Evolutionary conservation across 257 asterid species (phyloP), one percentile per base, ranked within the genome.

Genomic region (Forsythia viridissima): DNA sequence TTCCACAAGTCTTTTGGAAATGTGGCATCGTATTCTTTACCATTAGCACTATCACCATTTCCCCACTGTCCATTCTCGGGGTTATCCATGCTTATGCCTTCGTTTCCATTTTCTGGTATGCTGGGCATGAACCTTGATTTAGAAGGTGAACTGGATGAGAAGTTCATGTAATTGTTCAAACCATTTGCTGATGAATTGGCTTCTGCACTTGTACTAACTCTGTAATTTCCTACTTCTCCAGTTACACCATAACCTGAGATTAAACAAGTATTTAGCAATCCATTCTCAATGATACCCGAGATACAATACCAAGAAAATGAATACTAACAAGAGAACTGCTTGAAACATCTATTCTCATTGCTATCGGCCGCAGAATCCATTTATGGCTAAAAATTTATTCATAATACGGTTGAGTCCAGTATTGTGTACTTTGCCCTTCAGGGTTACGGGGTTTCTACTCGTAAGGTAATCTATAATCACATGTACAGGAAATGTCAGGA

Each of bases 1-100:
- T 78, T 87, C 96, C 97, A 91, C 21, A 90, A 76, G 34, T 85
- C 90, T 30, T 73, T 80, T 24, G 79, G 78, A 83, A 77, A 84
- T 67, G 75, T 37, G 3, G 87, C 44, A 82, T 73, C 81, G 41
- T 77, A 82, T 52, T 79, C 84, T 40, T 80, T 71, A 76, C 80
- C 70, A 68, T 63, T 82, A 40, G 76, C 51, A 44, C 73, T 73
- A 7, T 70, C 67, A 16, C 63, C 76, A 37, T 20, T 79, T 43
- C 74, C 69, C 34, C 74, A 72, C 15, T 42, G 81, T 21, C 63
- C 52, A 7, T 80, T 79, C n/a, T 66, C 75, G 15, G 55, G 78
- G 76, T 76, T 78, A 61, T 73, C 41, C 51, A 82, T 44, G n/a
- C 75, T 76, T 12, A 13, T 46, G 66, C 30, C 73, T 73, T 83